phyloP scores from a whole-genome alignment of 2,329 filamentous ascomycete genomes.

The Trichoderma atroviride region DNA sequence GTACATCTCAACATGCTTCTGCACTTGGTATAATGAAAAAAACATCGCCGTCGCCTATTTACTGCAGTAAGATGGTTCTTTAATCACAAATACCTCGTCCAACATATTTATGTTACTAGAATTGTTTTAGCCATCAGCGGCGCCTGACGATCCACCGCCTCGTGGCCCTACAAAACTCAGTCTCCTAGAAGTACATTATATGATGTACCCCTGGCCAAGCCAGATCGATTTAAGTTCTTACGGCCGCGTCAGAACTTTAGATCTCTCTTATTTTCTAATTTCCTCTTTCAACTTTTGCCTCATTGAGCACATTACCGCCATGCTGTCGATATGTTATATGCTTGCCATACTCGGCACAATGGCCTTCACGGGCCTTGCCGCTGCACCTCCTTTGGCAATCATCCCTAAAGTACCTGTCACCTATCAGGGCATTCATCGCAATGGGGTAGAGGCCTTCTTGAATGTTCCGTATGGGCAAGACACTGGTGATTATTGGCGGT shows the following conservation, averaged over 20 bases:
- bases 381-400: conserved; percentile 16
- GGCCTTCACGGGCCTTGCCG: not conserved
- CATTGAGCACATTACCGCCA: too few species aligned
- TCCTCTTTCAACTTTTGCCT: not conserved
- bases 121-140: not conserved
- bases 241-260: not conserved
- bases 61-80: too few species aligned
- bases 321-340: not conserved
- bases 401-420: conserved; percentile 38
- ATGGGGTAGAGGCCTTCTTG: conserved; percentile 51
- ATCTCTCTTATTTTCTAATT: not conserved
- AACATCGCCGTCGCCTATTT: too few species aligned
- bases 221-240: not conserved
- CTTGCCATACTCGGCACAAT: not conserved
- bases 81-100: not conserved
- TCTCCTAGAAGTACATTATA: not conserved
- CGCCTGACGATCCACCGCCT: not conserved
- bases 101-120: not conserved
- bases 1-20: not conserved
- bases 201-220: not conserved
- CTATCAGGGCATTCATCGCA: conserved; percentile 48
- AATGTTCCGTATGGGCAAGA: conserved; percentile 52
- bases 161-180: not conserved
- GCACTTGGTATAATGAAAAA: too few species aligned
- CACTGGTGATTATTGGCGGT: conserved; percentile 49